Conservation (phyloP, 1,284 basidiomycete genomes). For the Ceratobasidium sp. region DNA sequence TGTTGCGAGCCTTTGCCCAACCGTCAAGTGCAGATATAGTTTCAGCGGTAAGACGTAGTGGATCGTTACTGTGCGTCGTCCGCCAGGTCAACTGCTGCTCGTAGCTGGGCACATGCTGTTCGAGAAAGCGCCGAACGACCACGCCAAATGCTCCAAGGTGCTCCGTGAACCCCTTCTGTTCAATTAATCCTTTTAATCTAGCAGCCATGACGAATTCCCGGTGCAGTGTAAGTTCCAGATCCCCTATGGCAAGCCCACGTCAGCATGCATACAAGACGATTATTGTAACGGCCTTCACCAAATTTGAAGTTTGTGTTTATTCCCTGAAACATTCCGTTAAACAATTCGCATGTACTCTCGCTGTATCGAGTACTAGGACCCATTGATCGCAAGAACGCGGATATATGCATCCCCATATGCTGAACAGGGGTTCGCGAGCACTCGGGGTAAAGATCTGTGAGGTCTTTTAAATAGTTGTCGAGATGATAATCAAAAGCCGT, state of each 20-base stretch:
- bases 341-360: constrained; percentile 38
- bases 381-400: constrained; percentile 1
- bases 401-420: constrained; percentile 42
- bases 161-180: background rate
- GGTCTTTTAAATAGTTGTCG: background rate
- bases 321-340: constrained; percentile 40
- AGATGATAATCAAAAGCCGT: constrained; percentile 3
- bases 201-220: background rate
- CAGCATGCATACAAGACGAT: too few species aligned
- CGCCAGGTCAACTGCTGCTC: background rate
- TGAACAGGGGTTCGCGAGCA: constrained; percentile 3
- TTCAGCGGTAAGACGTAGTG: background rate
- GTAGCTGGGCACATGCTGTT: background rate
- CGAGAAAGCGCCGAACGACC: background rate
- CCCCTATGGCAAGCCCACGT: too few species aligned
- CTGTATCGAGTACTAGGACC: constrained; percentile 31
- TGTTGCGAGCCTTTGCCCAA: background rate
- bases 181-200: constrained; percentile 1
- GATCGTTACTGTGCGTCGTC: background rate
- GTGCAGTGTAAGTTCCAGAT: constrained; percentile 27
- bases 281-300: too few species aligned
- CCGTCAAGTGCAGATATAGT: background rate
- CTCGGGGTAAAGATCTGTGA: constrained; percentile 23
- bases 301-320: constrained; percentile 21
- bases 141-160: background rate